Conservation (phyloP, 805 yeast genomes). For the Metschnikowia henanensis region DNA sequence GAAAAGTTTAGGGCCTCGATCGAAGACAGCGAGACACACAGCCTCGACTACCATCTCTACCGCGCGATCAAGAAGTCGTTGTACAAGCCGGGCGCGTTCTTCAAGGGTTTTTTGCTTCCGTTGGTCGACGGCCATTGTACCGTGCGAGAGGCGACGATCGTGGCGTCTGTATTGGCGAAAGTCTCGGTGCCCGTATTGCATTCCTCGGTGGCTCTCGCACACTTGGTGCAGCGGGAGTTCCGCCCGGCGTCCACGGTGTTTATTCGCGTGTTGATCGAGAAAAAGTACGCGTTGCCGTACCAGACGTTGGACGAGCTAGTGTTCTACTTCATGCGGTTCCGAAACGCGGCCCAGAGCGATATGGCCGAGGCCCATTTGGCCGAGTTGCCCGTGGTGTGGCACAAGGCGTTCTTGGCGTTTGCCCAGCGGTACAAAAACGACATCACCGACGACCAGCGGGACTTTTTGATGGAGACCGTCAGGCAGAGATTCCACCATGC, state of each 20-base stretch:
- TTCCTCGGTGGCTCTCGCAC: constrained; percentile 92
- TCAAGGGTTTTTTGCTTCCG: constrained; percentile 94
- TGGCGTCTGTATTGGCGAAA: constrained; percentile 86
- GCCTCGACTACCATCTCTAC: constrained; percentile 88
- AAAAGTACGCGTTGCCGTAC: constrained; percentile 95
- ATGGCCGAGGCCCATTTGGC: constrained; percentile 44
- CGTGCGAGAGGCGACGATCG: constrained; percentile 91
- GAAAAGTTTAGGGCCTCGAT: constrained; percentile 72
- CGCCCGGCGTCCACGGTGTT: constrained; percentile 88
- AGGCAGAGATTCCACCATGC: constrained; percentile 87
- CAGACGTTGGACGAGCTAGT: constrained; percentile 95
- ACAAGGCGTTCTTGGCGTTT: constrained; percentile 90
- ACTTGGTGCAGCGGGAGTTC: constrained; percentile 77
- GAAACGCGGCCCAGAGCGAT: constrained; percentile 54
- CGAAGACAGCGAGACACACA: constrained; percentile 72
- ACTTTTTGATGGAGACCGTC: constrained; percentile 85
- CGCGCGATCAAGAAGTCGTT: constrained; percentile 89
- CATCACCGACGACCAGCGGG: constrained; percentile 98
- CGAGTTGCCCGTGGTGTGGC: constrained; percentile 93
- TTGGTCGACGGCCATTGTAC: constrained; percentile 86
- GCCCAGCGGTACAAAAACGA: constrained; percentile 97
- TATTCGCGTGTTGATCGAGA: constrained; percentile 85
- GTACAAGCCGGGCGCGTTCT: constrained; percentile 96
- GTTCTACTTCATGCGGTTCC: constrained; percentile 89
- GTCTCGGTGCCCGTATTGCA: constrained; percentile 93